phyloP scores from a whole-genome alignment of 805 yeast genomes.

The Jamesozyma piceae region DNA sequence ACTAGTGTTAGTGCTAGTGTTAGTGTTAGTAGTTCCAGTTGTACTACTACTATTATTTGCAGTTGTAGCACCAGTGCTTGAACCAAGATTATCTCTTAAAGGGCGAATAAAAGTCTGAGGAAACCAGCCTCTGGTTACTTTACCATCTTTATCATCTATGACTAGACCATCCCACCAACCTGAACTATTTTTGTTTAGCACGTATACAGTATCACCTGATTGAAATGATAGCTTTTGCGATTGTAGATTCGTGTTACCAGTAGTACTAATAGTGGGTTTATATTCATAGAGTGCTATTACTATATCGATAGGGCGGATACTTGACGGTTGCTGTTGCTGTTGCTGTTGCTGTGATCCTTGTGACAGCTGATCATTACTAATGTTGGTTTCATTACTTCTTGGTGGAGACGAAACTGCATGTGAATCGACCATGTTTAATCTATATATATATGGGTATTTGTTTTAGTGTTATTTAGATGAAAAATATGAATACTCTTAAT shows the following conservation, averaged over 20 bases:
- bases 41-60: neutral
- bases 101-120: slow-evolving; percentile 46
- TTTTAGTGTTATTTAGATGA: no score
- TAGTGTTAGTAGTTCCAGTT: neutral
- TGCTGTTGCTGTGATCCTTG: no score
- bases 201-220: slow-evolving; percentile 64
- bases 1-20: neutral
- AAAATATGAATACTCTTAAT: no score
- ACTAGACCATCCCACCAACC: slow-evolving; percentile 88
- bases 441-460: no score
- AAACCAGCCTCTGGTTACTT: slow-evolving; percentile 69
- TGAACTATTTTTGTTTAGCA: slow-evolving; percentile 48
- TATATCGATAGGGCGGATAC: slow-evolving; percentile 8
- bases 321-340: neutral
- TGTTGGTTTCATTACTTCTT: neutral
- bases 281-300: slow-evolving; percentile 12
- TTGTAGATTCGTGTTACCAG: slow-evolving; percentile 2
- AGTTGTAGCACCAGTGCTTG: neutral
- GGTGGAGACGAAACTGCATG: neutral
- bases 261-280: neutral
- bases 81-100: slow-evolving; percentile 4
- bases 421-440: neutral
- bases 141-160: slow-evolving; percentile 18
- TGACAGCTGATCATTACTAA: neutral
- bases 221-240: slow-evolving; percentile 14